Evolutionary conservation across 2,329 filamentous ascomycete genomes (phyloP).

Genomic region (Sclerotinia nivalis): DNA sequence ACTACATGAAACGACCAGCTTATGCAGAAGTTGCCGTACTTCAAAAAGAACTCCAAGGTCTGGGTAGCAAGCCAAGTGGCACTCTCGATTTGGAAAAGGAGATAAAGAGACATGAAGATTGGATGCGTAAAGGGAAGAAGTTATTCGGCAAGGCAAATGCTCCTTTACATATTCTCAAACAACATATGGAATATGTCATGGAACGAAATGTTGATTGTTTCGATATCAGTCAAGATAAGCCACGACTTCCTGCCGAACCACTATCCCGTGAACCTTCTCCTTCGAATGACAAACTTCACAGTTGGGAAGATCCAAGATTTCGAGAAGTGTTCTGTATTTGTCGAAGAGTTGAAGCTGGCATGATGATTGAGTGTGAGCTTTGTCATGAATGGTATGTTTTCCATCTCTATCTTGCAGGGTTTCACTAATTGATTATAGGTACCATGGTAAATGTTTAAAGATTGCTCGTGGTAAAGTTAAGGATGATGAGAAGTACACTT

Average conservation of each 20-base stretch:
- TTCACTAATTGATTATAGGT: constrained; percentile 55
- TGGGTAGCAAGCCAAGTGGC: constrained; percentile 89
- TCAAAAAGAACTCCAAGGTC: constrained; percentile 69
- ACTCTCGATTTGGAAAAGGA: constrained; percentile 93
- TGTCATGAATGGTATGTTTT: constrained; percentile 88
- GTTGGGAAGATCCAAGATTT: constrained; percentile 62
- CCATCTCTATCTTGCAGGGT: not conserved
- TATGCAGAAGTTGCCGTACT: constrained; percentile 73
- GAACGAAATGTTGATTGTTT: constrained; percentile 91
- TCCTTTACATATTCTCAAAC: constrained; percentile 90
- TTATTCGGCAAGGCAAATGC: constrained; percentile 98
- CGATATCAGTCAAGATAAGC: constrained; percentile 80
- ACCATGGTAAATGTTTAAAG: constrained; percentile 97
- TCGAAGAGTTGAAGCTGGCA: constrained; percentile 85
- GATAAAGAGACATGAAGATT: constrained; percentile 93
- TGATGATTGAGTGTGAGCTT: constrained; percentile 99
- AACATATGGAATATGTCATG: constrained; percentile 90
- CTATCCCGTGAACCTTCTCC: constrained; percentile 79
- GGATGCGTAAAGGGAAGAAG: constrained; percentile 98
- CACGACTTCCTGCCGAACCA: constrained; percentile 86
- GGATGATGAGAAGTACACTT: constrained; percentile 97
- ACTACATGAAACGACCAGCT: constrained; percentile 77
- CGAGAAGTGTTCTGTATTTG: constrained; percentile 96
- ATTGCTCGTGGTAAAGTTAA: constrained; percentile 97
- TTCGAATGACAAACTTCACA: constrained; percentile 51